These are phyloP conservation scores for Verticillium nonalfalfae DNA, from an alignment of 2,329 filamentous ascomycete species.

Conservation along the genomic window DNA sequence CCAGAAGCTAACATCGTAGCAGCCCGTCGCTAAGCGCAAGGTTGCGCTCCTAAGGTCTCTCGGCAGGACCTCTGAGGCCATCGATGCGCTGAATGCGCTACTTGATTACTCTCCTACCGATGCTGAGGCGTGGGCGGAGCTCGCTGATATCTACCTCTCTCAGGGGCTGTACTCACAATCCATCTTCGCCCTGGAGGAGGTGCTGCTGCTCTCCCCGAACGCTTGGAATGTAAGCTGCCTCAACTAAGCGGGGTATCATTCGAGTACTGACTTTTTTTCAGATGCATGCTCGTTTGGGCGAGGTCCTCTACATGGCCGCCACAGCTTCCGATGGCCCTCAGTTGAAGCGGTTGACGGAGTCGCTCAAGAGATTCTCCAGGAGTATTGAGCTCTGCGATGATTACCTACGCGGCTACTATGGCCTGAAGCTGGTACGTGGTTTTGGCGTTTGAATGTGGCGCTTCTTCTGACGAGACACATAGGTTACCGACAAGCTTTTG, in stretches of 20 bases:
- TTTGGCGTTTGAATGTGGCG: neutral
- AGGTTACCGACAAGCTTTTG: constrained; percentile 47
- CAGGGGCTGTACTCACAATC: constrained; percentile 78
- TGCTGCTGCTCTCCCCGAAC: constrained; percentile 78
- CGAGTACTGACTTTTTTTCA: constrained; percentile 26
- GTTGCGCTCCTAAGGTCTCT: constrained; percentile 74
- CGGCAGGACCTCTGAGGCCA: constrained; percentile 64
- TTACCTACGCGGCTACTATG: constrained; percentile 89
- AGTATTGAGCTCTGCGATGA: constrained; percentile 91
- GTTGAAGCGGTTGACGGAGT: constrained; percentile 57
- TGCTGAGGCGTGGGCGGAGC: constrained; percentile 87
- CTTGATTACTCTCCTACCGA: constrained; percentile 84
- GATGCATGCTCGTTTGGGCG: constrained; percentile 83
- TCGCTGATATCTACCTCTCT: constrained; percentile 77
- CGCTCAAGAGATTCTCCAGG: constrained; percentile 78
- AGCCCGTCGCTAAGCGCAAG: constrained; percentile 81
- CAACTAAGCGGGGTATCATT: neutral
- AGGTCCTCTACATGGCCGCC: constrained; percentile 69
- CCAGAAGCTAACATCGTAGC: constrained; percentile 19
- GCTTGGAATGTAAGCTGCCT: constrained; percentile 76
- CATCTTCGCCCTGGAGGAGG: constrained; percentile 85
- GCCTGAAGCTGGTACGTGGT: constrained; percentile 66
- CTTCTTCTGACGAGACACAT: constrained; percentile 16
- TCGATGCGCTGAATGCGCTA: constrained; percentile 65
- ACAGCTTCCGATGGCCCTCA: constrained; percentile 34